Conservation (phyloP, 371 early-diverging fungal genomes). For the Haplosporangium sp. region DNA sequence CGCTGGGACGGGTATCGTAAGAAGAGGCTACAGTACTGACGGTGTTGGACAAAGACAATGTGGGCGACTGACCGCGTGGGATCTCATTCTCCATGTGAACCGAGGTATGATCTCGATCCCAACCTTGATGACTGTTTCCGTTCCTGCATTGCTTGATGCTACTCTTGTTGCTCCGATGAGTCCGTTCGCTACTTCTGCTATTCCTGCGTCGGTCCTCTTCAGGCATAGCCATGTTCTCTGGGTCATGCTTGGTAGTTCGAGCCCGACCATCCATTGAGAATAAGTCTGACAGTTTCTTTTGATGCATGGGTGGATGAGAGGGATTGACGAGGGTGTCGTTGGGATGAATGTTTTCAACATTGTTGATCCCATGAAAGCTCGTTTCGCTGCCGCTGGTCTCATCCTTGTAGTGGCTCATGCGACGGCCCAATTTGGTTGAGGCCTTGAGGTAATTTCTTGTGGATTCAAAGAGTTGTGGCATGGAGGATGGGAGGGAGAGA, state of each 20-base stretch:
- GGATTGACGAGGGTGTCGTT: not conserved
- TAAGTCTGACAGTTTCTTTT: constrained; percentile 26
- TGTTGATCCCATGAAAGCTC: constrained; percentile 9
- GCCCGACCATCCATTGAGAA: constrained; percentile 6
- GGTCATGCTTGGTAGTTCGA: too few species aligned
- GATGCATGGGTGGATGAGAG: constrained; percentile 1
- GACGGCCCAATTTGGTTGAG: constrained; percentile 41
- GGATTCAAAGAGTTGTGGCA: constrained; percentile 47
- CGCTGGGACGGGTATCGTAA: constrained; percentile 30
- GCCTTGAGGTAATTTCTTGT: constrained; percentile 40
- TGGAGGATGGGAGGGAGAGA: not conserved
- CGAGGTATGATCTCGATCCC: constrained; percentile 13
- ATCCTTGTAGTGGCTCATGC: constrained; percentile 41
- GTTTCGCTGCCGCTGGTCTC: constrained; percentile 32
- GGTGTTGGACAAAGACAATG: constrained; percentile 37
- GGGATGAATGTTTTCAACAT: not conserved
- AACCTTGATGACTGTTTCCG: not conserved
- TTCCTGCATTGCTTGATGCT: not conserved
- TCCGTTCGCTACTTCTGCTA: constrained; percentile 29
- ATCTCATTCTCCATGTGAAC: constrained; percentile 38
- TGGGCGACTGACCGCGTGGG: constrained; percentile 44
- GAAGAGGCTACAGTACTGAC: constrained; percentile 34
- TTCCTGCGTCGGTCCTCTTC: constrained; percentile 5
- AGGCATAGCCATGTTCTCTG: too few species aligned
- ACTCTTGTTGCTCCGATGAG: constrained; percentile 11